phyloP scores from a whole-genome alignment of 306 rosid genomes.

The Vigna radiata region DNA sequence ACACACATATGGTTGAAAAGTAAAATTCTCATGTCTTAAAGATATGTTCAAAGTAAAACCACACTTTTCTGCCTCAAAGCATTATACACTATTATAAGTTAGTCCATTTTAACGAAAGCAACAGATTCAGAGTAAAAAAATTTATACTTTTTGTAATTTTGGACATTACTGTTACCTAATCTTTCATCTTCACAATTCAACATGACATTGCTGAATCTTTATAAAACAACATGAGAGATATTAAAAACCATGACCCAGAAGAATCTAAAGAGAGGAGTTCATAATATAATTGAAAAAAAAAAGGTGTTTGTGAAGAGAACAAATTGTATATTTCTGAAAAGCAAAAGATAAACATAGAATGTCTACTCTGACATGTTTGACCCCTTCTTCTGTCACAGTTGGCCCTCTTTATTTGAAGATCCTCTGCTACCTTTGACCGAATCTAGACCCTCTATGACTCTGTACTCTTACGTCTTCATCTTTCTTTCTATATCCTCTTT shows the following conservation, averaged over 20 bases:
- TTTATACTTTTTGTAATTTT: background rate
- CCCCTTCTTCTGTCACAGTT: constrained; percentile 39
- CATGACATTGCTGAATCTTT: too few relatives aligned
- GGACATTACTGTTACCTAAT: too few relatives aligned
- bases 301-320: background rate
- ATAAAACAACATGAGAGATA: too few relatives aligned
- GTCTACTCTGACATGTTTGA: constrained; percentile 67
- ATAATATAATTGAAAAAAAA: background rate
- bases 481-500: background rate
- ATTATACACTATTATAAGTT: background rate
- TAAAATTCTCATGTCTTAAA: background rate
- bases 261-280: background rate
- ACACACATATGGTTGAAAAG: background rate
- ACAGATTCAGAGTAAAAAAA: background rate
- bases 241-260: too few relatives aligned
- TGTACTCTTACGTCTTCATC: background rate
- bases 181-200: too few relatives aligned
- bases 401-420: constrained; percentile 39
- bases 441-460: constrained; percentile 57
- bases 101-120: background rate
- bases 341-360: constrained; percentile 50
- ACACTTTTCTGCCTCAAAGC: background rate
- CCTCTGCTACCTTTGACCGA: constrained; percentile 64
- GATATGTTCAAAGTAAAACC: background rate
- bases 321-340: constrained; percentile 2